Evolutionary conservation across 169 alveolate species (phyloP).

Genomic region (Miamiensis avidus): DNA sequence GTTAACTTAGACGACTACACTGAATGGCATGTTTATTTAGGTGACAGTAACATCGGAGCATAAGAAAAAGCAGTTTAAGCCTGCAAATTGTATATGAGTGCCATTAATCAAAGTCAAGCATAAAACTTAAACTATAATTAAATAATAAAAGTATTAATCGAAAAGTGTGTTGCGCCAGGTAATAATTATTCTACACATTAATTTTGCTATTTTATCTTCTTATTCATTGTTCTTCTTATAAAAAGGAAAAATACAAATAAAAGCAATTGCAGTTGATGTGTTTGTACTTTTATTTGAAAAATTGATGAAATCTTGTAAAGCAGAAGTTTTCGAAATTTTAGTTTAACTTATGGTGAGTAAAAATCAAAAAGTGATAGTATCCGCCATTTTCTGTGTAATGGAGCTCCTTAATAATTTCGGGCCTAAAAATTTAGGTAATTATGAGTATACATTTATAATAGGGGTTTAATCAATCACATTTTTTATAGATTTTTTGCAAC

Average conservation of each 20-base stretch:
- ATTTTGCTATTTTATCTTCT: too few relatives aligned
- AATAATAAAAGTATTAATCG: constrained; percentile 10
- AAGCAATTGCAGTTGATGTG: background rate
- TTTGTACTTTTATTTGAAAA: constrained; percentile 19
- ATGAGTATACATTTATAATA: too few relatives aligned
- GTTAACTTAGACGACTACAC: constrained; percentile 13
- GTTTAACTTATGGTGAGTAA: constrained; percentile 11
- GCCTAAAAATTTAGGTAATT: background rate
- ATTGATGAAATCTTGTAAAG: constrained; percentile 16
- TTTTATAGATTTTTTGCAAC: constrained; percentile 51
- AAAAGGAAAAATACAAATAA: background rate
- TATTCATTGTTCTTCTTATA: too few relatives aligned
- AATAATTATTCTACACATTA: background rate
- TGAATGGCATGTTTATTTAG: constrained; percentile 20
- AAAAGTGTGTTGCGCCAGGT: constrained; percentile 42
- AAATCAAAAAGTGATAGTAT: constrained; percentile 12
- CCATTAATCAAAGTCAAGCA: constrained; percentile 1
- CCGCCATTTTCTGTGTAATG: background rate
- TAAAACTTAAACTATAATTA: constrained; percentile 22
- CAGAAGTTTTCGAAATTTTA: constrained; percentile 23
- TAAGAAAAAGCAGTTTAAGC: constrained; percentile 36
- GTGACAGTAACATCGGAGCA: constrained; percentile 28
- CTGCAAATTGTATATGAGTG: background rate
- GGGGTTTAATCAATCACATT: too few relatives aligned
- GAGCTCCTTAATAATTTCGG: background rate